A percentile compares a stretch with the other conserved stretches of the same genome.
These are phyloP conservation scores for Thalassiosira mediterranea DNA, from an alignment of 352 stramenopile species.

Conservation along the genomic window DNA sequence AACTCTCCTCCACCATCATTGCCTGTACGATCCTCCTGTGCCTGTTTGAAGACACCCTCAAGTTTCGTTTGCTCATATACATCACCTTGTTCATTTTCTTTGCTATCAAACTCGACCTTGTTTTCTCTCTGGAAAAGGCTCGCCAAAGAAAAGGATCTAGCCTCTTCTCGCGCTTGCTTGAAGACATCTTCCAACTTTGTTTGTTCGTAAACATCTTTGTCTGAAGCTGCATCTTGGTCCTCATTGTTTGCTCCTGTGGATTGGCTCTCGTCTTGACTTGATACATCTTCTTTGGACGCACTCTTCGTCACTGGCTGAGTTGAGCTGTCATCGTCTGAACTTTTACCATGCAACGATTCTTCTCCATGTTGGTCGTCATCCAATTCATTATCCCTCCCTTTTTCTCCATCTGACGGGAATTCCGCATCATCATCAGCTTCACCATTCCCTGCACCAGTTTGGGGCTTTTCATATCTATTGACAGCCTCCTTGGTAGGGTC, in stretches of 20 bases:
- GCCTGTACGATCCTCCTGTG: constrained; percentile 33
- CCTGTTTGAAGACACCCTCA: constrained; percentile 74
- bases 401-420: not conserved
- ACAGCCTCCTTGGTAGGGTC: constrained; percentile 67
- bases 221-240: constrained; percentile 8
- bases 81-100: constrained; percentile 29
- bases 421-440: constrained; percentile 3
- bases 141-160: constrained; percentile 2
- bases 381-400: no score
- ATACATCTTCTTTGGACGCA: constrained; percentile 34
- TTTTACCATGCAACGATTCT: constrained; percentile 9
- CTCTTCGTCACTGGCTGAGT: no score
- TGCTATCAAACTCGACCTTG: not conserved
- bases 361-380: not conserved
- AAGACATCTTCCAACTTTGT: constrained; percentile 78
- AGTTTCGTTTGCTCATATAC: constrained; percentile 78
- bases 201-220: constrained; percentile 65
- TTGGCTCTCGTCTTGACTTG: no score
- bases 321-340: constrained; percentile 15
- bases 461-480: constrained; percentile 50
- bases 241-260: no score
- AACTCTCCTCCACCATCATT: constrained; percentile 6
- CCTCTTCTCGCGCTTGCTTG: constrained; percentile 55
- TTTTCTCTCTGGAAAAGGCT: constrained; percentile 25
- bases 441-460: no score